Evolutionary conservation across 768 basidiomycete species (phyloP).

Genomic region (Xerocomellus dryophilus): DNA sequence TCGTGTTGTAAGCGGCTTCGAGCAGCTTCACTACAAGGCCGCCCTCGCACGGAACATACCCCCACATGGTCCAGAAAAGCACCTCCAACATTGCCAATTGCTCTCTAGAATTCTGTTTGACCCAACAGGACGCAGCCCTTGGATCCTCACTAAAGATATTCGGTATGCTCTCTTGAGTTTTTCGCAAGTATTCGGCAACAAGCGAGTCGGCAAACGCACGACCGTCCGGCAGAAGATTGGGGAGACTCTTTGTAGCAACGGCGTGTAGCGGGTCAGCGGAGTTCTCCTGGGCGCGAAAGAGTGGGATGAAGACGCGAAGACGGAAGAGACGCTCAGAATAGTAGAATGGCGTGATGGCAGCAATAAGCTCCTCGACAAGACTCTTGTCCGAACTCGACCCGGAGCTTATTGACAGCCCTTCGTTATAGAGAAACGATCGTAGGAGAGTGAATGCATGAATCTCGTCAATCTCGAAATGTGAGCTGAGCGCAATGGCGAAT

Average conservation of each 20-base stretch:
- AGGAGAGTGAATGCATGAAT: constrained; percentile 72
- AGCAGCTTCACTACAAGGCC: constrained; percentile 60
- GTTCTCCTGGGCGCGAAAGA: constrained; percentile 70
- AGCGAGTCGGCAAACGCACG: constrained; percentile 58
- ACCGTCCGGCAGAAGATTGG: constrained; percentile 61
- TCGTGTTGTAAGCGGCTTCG: constrained; percentile 59
- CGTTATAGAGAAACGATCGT: constrained; percentile 75
- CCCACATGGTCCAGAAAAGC: constrained; percentile 88
- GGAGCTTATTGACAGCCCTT: constrained; percentile 56
- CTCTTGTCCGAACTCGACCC: constrained; percentile 43
- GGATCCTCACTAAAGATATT: constrained; percentile 48
- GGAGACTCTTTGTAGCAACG: constrained; percentile 53
- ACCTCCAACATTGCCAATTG: constrained; percentile 82
- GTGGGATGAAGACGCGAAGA: constrained; percentile 65
- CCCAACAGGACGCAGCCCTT: constrained; percentile 59
- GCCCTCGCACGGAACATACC: constrained; percentile 62
- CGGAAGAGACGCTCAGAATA: constrained; percentile 74
- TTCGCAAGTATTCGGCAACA: constrained; percentile 55
- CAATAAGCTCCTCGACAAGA: constrained; percentile 40
- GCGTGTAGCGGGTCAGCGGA: constrained; percentile 50
- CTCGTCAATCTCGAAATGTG: constrained; percentile 73
- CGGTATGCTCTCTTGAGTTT: constrained; percentile 49
- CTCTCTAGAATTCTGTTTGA: constrained; percentile 71
- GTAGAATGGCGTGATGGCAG: constrained; percentile 77
- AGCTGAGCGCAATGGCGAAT: constrained; percentile 68